Evolutionary conservation across 768 basidiomycete species (phyloP), one percentile per base, ranked within the genome.

Genomic region (Podaxis mareebaensis): DNA sequence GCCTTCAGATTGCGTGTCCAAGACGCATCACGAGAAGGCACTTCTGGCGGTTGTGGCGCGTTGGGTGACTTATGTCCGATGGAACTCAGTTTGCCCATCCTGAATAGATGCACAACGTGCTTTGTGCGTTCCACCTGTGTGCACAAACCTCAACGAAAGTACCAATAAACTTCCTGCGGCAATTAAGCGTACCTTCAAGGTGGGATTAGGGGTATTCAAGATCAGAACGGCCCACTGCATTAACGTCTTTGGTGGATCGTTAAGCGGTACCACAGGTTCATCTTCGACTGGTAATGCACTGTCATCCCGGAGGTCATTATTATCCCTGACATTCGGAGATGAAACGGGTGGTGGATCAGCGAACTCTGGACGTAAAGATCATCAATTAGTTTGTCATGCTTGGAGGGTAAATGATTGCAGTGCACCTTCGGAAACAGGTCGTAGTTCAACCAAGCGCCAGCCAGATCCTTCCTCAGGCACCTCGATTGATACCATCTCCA

Each of bases 151-250:
- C 11, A 63, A 61, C 26, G 4, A 44, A 26, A 12, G 48, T n/a
- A 36, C 28, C 42, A 51, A 22, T 15, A 38, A 24, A n/a, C 8
- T 15, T 39, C 12, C 10, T 42, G 24, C 15, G 39, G 36, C 3
- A 26, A 26, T 42, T 55, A 36, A 38, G 13, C 46, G 30, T 48
- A 67, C 66, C 60, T 67, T 67, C 20, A 65, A 59, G 4, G 59
- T 79, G 3, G 92, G 90, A 71, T 89, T 79, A 1, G 90, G 73
- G 0, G 92, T 93, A 67, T 91, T 89, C 28, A 94, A 78, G 55
- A 94, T 90, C 6, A 92, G 75, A 4, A 91, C 89, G 1, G 90
- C 90, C 86, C 88, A 93, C 69, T 91, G 83, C 70, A 92, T 85
- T 12, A 93, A 78, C 0, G 89, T 89, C n/a, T 75, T 83, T 4